Conservation (phyloP, 495 filamentous ascomycete genomes). For the Aspergillus hancockii region DNA sequence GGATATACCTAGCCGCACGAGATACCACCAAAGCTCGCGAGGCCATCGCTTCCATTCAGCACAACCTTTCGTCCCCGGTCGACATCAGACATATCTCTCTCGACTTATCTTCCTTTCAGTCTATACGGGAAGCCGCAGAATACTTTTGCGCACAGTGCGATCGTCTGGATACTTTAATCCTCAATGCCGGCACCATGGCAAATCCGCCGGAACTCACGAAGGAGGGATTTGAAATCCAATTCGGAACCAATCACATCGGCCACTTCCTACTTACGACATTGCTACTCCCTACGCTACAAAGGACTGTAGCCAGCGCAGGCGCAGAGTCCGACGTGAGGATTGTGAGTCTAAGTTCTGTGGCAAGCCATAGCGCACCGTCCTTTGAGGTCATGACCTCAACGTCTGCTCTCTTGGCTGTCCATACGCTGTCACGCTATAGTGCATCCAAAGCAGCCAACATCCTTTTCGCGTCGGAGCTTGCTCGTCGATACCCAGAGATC, state of each 20-base stretch:
- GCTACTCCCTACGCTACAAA: conserved; percentile 58
- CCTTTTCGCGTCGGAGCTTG: conserved; percentile 62
- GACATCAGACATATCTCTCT: conserved; percentile 52
- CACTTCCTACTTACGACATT: conserved; percentile 66
- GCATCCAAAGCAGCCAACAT: conserved; percentile 66
- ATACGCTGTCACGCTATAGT: conserved; percentile 46
- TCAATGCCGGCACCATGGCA: conserved; percentile 72
- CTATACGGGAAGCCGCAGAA: conserved; percentile 49
- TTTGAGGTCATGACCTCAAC: conserved; percentile 45
- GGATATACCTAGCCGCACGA: conserved; percentile 66
- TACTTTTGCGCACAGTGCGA: conserved; percentile 46
- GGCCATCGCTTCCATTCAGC: conserved; percentile 52
- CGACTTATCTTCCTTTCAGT: conserved; percentile 54
- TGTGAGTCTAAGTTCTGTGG: conserved; percentile 26
- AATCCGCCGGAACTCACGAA: conserved; percentile 45
- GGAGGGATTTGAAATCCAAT: conserved; percentile 71
- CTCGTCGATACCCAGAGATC: conserved; percentile 56
- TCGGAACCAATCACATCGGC: conserved; percentile 72
- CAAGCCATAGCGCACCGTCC: conserved; percentile 53
- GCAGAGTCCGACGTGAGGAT: conserved; percentile 25
- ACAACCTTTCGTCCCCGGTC: conserved; percentile 36
- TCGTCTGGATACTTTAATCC: conserved; percentile 64
- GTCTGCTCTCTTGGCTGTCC: conserved; percentile 15
- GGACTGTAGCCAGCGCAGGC: conserved; percentile 36
- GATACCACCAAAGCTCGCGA: conserved; percentile 50